A percentile compares a stretch with the other conserved stretches of the same genome.
phyloP scores from a whole-genome alignment of 148 eudicot genomes.

The Silene latifolia region DNA sequence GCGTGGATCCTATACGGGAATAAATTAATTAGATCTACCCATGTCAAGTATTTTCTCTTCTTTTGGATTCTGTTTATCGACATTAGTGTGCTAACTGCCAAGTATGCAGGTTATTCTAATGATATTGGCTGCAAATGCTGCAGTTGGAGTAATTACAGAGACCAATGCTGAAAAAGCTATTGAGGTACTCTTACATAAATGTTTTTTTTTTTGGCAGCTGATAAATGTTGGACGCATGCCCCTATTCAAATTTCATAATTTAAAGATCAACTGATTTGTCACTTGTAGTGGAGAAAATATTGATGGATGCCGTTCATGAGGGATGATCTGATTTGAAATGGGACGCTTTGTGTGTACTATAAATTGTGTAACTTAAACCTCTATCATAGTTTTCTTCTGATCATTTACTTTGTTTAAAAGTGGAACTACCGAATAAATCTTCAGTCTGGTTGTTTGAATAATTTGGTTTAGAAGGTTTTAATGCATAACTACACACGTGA shows the following conservation, averaged over 20 bases:
- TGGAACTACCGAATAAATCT: neutral
- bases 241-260: neutral
- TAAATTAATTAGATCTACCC: neutral
- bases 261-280: conserved; percentile 3
- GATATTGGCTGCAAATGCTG: conserved; percentile 99
- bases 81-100: conserved; percentile 8
- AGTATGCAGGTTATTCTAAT: conserved; percentile 74
- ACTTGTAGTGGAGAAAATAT: neutral
- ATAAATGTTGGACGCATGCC: neutral
- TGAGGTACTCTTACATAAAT: conserved; percentile 48
- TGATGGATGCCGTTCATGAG: neutral
- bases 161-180: conserved; percentile 99
- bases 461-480: neutral
- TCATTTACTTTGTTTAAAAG: neutral
- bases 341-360: neutral
- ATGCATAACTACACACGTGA: neutral
- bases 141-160: conserved; percentile 98
- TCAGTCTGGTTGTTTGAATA: neutral
- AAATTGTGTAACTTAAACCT: neutral
- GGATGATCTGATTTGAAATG: neutral
- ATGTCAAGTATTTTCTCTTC: neutral
- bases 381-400: neutral
- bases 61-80: neutral
- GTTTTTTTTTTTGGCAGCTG: no score
- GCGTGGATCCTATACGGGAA: no score